These are phyloP conservation scores for Phytophthora pini DNA, from an alignment of 352 stramenopile genomes.

Conservation along the genomic window DNA sequence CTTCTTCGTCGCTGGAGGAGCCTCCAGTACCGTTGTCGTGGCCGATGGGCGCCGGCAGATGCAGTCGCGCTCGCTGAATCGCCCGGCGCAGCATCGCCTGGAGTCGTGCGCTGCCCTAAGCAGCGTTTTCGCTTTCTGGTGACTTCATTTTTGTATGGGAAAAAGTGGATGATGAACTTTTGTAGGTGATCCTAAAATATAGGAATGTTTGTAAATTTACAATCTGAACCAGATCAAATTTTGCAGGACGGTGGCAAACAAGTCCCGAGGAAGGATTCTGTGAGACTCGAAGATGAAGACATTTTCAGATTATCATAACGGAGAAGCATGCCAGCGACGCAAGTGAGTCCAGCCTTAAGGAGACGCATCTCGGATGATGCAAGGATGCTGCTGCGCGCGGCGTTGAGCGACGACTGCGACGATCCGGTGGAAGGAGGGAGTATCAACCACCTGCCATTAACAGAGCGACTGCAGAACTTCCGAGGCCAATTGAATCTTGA, in stretches of 20 bases:
- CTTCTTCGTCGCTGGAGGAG: conserved; percentile 34
- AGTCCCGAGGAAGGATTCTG: too few relatives aligned
- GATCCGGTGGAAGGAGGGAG: conserved; percentile 3
- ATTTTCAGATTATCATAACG: conserved; percentile 1
- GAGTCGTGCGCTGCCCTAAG: conserved; percentile 6
- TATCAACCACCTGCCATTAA: conserved; percentile 33
- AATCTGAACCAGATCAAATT: not conserved
- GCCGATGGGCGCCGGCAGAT: conserved; percentile 62
- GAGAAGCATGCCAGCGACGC: conserved; percentile 48
- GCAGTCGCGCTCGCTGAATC: conserved; percentile 59
- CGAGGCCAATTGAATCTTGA: conserved; percentile 50
- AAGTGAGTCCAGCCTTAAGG: conserved; percentile 55
- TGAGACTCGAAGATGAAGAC: not conserved
- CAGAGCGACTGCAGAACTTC: conserved; percentile 57
- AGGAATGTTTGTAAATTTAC: conserved; percentile 14
- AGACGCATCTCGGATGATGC: conserved; percentile 68
- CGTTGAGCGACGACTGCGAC: conserved; percentile 21
- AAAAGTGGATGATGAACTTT: not conserved
- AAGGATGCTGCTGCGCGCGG: conserved; percentile 53
- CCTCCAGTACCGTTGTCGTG: conserved; percentile 59
- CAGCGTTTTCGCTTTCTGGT: conserved; percentile 7
- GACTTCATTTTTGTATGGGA: conserved; percentile 19
- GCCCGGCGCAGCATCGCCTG: conserved; percentile 64
- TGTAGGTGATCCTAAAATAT: conserved; percentile 6
- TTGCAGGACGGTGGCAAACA: not conserved